A percentile compares a stretch with the other conserved stretches of the same genome.
Evolutionary conservation across 495 filamentous ascomycete species (phyloP).

Genomic region (Aspergillus panamensis): DNA sequence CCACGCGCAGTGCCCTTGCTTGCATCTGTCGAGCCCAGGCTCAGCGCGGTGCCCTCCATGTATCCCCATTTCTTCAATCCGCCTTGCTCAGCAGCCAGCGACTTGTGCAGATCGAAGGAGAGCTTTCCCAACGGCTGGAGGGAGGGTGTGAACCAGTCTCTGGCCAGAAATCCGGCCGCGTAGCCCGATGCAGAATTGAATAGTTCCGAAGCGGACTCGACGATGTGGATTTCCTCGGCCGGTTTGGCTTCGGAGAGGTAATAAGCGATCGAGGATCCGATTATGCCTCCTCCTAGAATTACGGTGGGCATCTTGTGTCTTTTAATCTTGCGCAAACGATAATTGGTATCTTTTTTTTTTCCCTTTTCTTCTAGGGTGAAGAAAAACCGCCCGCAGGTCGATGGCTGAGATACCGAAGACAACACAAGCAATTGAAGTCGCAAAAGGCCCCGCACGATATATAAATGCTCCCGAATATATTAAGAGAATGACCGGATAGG

Average conservation of each 20-base stretch:
- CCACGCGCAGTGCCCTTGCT: conserved; percentile 35
- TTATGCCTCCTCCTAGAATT: conserved; percentile 76
- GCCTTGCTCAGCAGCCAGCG: conserved; percentile 57
- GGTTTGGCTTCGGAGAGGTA: conserved; percentile 54
- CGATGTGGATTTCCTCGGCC: conserved; percentile 58
- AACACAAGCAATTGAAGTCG: neutral
- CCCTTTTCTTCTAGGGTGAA: neutral
- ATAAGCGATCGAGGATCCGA: conserved; percentile 74
- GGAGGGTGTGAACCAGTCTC: conserved; percentile 63
- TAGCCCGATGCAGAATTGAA: conserved; percentile 72
- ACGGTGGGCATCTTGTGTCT: conserved; percentile 51
- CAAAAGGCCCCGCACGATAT: neutral
- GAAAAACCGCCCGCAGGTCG: neutral
- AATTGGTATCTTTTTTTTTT: neutral
- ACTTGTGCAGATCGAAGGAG: conserved; percentile 65
- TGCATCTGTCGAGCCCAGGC: conserved; percentile 35
- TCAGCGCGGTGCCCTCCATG: conserved; percentile 58
- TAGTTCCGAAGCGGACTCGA: conserved; percentile 61
- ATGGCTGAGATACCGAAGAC: neutral
- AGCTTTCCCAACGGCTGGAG: conserved; percentile 57
- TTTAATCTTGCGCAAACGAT: neutral
- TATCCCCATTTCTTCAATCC: conserved; percentile 69
- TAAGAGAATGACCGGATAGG: neutral
- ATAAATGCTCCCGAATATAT: neutral
- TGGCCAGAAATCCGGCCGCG: conserved; percentile 71